These are phyloP conservation scores for Lepidium africanum DNA, from an alignment of 345 rosid genomes.

Conservation along the genomic window DNA sequence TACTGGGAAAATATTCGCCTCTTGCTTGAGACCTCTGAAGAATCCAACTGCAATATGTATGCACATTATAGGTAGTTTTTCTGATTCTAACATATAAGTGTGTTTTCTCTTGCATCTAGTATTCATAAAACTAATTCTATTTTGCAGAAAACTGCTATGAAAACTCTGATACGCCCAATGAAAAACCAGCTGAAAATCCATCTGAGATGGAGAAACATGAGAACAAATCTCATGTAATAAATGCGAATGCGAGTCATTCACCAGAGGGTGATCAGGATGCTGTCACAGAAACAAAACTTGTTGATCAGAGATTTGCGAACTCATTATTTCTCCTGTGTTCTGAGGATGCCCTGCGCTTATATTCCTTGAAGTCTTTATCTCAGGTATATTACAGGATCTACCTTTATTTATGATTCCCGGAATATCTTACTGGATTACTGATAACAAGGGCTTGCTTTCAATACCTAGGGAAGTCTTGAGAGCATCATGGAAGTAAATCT, in stretches of 20 bases:
- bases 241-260: constrained; percentile 27
- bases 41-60: constrained; percentile 47
- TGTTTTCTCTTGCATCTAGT: constrained; percentile 3
- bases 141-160: constrained; percentile 42
- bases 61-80: constrained; percentile 60
- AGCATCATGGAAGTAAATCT: constrained; percentile 42
- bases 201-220: constrained; percentile 30
- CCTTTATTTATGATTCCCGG: constrained; percentile 1
- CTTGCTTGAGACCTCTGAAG: constrained; percentile 33
- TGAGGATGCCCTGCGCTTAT: constrained; percentile 52
- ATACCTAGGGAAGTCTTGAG: constrained; percentile 46
- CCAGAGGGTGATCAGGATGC: constrained; percentile 27
- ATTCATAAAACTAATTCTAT: constrained; percentile 4
- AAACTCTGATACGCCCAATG: constrained; percentile 28
- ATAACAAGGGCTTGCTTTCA: constrained; percentile 23
- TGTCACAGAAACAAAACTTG: constrained; percentile 29
- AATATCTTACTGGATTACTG: constrained; percentile 17
- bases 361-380: constrained; percentile 44
- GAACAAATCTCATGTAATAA: constrained; percentile 25
- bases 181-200: constrained; percentile 15
- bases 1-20: constrained; percentile 41
- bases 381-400: constrained; percentile 42
- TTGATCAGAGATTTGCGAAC: constrained; percentile 26
- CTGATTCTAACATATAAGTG: neutral
- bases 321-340: constrained; percentile 50